phyloP scores from a whole-genome alignment of 257 asterid species.

The Scutellaria minor region DNA sequence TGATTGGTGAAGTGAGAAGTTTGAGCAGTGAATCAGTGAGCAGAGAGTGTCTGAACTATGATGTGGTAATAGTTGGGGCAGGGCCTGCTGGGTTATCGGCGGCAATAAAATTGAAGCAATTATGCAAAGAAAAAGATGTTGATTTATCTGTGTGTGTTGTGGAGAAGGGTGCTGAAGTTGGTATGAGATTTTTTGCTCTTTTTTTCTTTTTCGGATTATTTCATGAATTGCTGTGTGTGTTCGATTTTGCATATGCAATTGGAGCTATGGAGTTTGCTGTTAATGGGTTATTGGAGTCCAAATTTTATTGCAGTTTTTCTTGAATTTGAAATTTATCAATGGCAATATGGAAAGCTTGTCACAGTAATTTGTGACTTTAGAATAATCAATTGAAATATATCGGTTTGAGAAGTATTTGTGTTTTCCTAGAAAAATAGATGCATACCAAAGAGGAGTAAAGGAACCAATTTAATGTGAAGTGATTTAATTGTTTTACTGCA shows the following conservation, averaged over 20 bases:
- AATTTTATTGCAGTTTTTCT: slow-evolving; percentile 1
- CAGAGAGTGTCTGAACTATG: slow-evolving; percentile 80
- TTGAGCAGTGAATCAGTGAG: slow-evolving; percentile 53
- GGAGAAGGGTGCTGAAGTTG: slow-evolving; percentile 98
- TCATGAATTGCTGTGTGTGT: background rate
- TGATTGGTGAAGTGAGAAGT: slow-evolving; percentile 46
- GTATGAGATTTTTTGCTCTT: slow-evolving; percentile 41
- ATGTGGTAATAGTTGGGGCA: slow-evolving; percentile 95
- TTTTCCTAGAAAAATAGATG: background rate
- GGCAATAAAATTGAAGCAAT: slow-evolving; percentile 85
- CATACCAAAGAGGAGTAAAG: background rate
- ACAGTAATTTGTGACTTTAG: background rate
- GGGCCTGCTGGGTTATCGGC: slow-evolving; percentile 99
- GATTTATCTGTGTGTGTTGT: slow-evolving; percentile 92
- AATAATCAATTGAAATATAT: slow-evolving; percentile 16
- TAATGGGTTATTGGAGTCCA: slow-evolving; percentile 13
- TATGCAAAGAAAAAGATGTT: slow-evolving; percentile 71
- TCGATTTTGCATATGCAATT: background rate
- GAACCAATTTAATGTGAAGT: slow-evolving; percentile 6
- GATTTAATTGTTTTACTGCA: background rate
- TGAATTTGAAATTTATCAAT: slow-evolving; percentile 7
- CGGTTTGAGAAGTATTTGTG: background rate
- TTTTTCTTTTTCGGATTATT: background rate
- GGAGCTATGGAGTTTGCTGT: slow-evolving; percentile 19
- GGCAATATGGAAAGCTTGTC: slow-evolving; percentile 13